Conservation (phyloP, 306 rosid species). For the Inga laurina region DNA sequence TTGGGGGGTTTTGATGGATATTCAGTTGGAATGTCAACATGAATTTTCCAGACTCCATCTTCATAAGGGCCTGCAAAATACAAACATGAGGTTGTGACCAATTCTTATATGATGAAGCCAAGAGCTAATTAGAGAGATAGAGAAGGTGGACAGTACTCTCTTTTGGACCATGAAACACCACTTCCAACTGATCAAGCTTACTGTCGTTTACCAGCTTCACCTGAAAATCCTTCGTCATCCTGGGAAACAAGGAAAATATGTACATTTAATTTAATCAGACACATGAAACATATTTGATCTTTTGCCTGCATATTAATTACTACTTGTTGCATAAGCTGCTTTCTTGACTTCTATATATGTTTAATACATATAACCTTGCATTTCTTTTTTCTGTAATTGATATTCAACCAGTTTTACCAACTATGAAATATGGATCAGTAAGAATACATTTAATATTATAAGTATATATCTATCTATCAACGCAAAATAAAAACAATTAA, state of each 20-base stretch:
- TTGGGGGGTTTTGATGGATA: slow-evolving; percentile 72
- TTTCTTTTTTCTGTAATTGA: too few species aligned
- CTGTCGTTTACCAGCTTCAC: background rate
- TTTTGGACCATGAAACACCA: background rate
- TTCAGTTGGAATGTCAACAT: slow-evolving; percentile 62
- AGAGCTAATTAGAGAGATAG: background rate
- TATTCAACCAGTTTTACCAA: too few species aligned
- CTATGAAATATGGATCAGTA: too few species aligned
- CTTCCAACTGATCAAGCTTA: background rate
- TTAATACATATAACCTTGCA: too few species aligned
- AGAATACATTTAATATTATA: too few species aligned
- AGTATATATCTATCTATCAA: too few species aligned
- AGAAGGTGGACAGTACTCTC: background rate
- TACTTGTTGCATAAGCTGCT: too few species aligned
- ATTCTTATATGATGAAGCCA: background rate
- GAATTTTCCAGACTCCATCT: slow-evolving; percentile 69
- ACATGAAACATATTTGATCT: too few species aligned
- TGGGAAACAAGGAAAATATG: background rate
- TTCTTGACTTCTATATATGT: background rate
- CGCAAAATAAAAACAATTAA: too few species aligned
- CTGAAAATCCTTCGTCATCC: background rate
- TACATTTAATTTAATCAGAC: too few species aligned
- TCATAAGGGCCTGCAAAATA: slow-evolving; percentile 29
- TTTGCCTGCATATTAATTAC: too few species aligned
- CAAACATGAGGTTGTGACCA: background rate